phyloP scores from a whole-genome alignment of 108 stramenopile species.

The Asterionellopsis glacialis region DNA sequence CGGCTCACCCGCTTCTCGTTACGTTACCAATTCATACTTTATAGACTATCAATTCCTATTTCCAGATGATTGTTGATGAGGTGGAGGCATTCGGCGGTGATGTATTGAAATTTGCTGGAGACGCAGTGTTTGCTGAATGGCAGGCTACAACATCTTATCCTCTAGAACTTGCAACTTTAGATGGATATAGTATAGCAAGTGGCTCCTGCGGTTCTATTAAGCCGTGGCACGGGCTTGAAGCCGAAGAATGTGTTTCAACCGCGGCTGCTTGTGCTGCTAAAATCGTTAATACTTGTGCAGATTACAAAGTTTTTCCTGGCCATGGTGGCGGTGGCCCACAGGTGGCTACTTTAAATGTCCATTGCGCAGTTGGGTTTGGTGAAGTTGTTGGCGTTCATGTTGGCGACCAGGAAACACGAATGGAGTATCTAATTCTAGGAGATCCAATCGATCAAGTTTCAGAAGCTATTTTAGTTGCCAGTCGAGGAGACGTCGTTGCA shows the following conservation, averaged over 20 bases:
- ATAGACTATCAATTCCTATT: conserved; percentile 16
- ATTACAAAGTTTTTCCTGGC: conserved; percentile 33
- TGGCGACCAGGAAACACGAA: conserved; percentile 22
- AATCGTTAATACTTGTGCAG: conserved; percentile 45
- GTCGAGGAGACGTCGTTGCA: conserved; percentile 22
- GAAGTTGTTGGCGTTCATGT: conserved; percentile 34
- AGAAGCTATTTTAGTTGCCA: conserved; percentile 14
- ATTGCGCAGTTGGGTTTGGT: conserved; percentile 41
- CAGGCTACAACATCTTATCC: conserved; percentile 6
- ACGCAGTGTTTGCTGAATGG: conserved; percentile 21
- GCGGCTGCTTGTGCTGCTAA: conserved; percentile 45
- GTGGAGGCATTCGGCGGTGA: conserved; percentile 12
- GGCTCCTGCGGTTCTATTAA: background rate
- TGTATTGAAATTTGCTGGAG: conserved; percentile 22
- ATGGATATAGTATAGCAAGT: conserved; percentile 5
- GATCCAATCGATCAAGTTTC: conserved; percentile 30
- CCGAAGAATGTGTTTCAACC: conserved; percentile 33
- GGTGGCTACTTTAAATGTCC: conserved; percentile 41
- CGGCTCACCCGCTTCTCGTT: too few species aligned
- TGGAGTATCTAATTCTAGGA: conserved; percentile 34
- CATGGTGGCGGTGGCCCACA: background rate
- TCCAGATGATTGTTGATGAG: conserved; percentile 21
- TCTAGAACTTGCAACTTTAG: background rate
- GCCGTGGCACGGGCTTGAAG: conserved; percentile 8
- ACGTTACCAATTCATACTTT: background rate